Conservation (phyloP, 371 early-diverging fungal genomes). For the Rhizopus sp. region DNA sequence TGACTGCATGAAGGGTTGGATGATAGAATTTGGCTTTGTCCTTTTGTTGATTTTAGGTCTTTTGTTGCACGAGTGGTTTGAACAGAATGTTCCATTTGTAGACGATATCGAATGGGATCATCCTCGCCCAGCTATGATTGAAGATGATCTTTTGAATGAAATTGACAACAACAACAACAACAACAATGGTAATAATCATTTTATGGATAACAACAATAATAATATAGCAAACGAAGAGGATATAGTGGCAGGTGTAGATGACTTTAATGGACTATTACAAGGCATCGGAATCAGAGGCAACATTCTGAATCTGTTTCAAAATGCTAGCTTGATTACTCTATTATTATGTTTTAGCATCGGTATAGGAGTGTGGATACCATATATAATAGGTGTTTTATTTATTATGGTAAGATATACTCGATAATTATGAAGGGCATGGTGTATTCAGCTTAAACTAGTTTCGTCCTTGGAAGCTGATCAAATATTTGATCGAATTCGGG, state of each 20-base stretch:
- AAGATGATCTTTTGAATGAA: no score
- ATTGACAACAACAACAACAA: no score
- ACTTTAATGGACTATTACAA: constrained; percentile 69
- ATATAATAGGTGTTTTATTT: constrained; percentile 62
- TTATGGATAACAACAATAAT: not conserved
- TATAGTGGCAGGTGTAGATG: constrained; percentile 28
- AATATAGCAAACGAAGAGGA: constrained; percentile 31
- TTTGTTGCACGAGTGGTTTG: constrained; percentile 62
- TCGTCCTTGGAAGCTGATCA: not conserved
- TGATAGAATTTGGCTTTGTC: constrained; percentile 79
- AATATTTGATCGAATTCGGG: constrained; percentile 27
- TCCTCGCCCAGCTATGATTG: no score
- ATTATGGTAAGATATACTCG: constrained; percentile 14
- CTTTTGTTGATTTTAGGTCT: constrained; percentile 70
- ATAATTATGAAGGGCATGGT: no score
- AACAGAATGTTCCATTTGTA: not conserved
- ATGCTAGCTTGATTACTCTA: constrained; percentile 73
- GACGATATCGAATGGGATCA: not conserved
- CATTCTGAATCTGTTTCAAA: constrained; percentile 70
- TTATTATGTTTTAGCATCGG: constrained; percentile 71
- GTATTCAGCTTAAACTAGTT: not conserved
- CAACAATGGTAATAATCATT: not conserved
- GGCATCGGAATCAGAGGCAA: constrained; percentile 88
- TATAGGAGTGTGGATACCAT: constrained; percentile 75
- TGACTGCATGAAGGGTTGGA: constrained; percentile 73